Percentiles rank a stretch among this genome's conserved stretches.
Conservation (phyloP, 2,329 filamentous ascomycete genomes). For the Xylariales sp. region DNA sequence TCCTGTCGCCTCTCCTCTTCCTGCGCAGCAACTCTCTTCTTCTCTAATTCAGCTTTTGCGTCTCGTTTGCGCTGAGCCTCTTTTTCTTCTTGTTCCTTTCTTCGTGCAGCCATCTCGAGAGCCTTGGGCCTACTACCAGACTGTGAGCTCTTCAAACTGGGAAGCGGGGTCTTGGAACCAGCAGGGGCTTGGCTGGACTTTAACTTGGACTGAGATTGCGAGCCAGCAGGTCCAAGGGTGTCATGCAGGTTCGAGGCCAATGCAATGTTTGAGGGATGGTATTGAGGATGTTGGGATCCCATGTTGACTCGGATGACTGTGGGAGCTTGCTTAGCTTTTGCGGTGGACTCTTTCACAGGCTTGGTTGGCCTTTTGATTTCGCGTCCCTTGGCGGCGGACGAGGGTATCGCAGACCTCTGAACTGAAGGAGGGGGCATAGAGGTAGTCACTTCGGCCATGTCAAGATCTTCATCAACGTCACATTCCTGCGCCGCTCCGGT, state of each 20-base stretch:
- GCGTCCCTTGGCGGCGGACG: slow-evolving; percentile 43
- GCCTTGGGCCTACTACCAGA: slow-evolving; percentile 68
- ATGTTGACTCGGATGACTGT: slow-evolving; percentile 71
- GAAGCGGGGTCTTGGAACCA: slow-evolving; percentile 50
- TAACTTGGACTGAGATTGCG: slow-evolving; percentile 45
- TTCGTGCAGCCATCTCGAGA: slow-evolving; percentile 70
- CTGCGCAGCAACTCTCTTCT: slow-evolving; percentile 63
- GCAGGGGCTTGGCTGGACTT: slow-evolving; percentile 66
- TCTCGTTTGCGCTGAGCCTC: slow-evolving; percentile 76
- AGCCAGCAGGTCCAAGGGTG: slow-evolving; percentile 35
- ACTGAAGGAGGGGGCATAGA: slow-evolving; percentile 57
- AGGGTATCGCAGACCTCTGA: slow-evolving; percentile 44
- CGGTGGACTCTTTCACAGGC: slow-evolving; percentile 53
- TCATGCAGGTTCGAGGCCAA: slow-evolving; percentile 58
- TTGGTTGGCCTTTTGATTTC: slow-evolving; percentile 58
- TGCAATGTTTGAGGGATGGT: slow-evolving; percentile 54
- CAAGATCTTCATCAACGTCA: slow-evolving; percentile 36
- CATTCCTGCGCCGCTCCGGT: slow-evolving; percentile 24
- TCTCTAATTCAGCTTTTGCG: slow-evolving; percentile 75
- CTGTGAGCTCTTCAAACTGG: slow-evolving; percentile 61
- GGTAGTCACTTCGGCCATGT: slow-evolving; percentile 53
- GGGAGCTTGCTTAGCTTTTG: slow-evolving; percentile 62
- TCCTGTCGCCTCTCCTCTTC: slow-evolving; percentile 62
- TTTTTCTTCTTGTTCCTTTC: slow-evolving; percentile 81
- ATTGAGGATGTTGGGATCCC: slow-evolving; percentile 56